A percentile compares a stretch with the other conserved stretches of the same genome.
These are phyloP conservation scores for Fusarium xyrophilum DNA, from an alignment of 2,329 filamentous ascomycete genomes.

Conservation along the genomic window DNA sequence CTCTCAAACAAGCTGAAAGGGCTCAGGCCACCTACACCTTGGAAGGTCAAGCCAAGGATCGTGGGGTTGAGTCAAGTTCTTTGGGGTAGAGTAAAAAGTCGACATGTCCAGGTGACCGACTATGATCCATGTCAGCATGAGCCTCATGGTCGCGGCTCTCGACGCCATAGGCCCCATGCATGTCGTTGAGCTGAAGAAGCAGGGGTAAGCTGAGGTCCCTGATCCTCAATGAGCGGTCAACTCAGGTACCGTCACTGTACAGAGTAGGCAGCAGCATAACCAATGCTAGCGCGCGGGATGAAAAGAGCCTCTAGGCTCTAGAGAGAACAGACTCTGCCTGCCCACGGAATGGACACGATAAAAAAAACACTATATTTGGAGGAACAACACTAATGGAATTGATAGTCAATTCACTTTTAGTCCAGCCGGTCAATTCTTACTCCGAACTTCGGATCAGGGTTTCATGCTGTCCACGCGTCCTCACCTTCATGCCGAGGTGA, in stretches of 20 bases:
- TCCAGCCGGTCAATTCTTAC: neutral
- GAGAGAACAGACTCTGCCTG: neutral
- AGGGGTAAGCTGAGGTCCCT: slow-evolving; percentile 21
- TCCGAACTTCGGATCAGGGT: neutral
- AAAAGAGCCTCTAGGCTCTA: neutral
- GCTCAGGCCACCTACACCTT: slow-evolving; percentile 6
- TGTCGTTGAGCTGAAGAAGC: slow-evolving; percentile 18
- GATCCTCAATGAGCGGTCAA: slow-evolving; percentile 23
- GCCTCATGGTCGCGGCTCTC: slow-evolving; percentile 21
- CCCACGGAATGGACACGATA: neutral
- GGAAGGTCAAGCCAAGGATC: slow-evolving; percentile 13
- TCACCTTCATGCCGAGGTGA: neutral
- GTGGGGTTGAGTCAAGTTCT: slow-evolving; percentile 8
- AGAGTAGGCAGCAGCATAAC: slow-evolving; percentile 23
- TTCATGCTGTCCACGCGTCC: neutral
- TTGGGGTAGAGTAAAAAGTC: slow-evolving; percentile 2
- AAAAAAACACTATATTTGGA: neutral
- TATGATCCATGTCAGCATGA: slow-evolving; percentile 17
- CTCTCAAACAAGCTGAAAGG: slow-evolving; percentile 8
- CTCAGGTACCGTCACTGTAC: slow-evolving; percentile 3
- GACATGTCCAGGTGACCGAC: slow-evolving; percentile 14
- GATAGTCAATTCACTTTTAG: neutral
- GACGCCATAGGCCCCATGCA: slow-evolving; percentile 20
- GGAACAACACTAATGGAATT: neutral
- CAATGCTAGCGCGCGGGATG: neutral